Conservation (phyloP, 306 rosid species). For the Prunus mongolica region DNA sequence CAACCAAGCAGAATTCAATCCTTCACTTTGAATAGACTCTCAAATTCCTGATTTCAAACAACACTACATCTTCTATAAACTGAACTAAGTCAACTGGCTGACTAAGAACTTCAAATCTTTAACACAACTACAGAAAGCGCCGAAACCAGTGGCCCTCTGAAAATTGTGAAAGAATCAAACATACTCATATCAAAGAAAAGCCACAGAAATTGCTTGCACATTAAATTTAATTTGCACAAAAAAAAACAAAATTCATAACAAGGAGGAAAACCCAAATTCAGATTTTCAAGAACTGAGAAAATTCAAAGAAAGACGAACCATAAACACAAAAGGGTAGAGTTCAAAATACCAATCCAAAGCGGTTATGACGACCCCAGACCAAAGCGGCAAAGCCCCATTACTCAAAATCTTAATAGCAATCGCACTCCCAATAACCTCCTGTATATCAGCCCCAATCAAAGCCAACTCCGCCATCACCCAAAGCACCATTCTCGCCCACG, state of each 20-base stretch:
- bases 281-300: neutral
- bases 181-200: neutral
- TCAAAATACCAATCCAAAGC: slow-evolving; percentile 76
- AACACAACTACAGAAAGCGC: neutral
- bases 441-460: slow-evolving; percentile 88
- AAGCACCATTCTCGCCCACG: slow-evolving; percentile 70
- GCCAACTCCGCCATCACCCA: slow-evolving; percentile 98
- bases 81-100: neutral
- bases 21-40: neutral
- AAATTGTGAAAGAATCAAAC: neutral
- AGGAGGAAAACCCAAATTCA: neutral
- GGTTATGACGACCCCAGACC: slow-evolving; percentile 90
- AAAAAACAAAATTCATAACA: neutral
- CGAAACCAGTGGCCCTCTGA: neutral
- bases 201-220: neutral
- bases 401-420: slow-evolving; percentile 84
- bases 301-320: neutral
- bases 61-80: neutral
- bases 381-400: slow-evolving; percentile 74
- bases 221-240: neutral
- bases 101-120: neutral
- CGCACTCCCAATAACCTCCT: slow-evolving; percentile 97
- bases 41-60: too few relatives aligned
- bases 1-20: neutral
- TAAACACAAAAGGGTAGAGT: neutral